Conservation (phyloP, 768 basidiomycete species). For the Coprinopsis marcescibilis region DNA sequence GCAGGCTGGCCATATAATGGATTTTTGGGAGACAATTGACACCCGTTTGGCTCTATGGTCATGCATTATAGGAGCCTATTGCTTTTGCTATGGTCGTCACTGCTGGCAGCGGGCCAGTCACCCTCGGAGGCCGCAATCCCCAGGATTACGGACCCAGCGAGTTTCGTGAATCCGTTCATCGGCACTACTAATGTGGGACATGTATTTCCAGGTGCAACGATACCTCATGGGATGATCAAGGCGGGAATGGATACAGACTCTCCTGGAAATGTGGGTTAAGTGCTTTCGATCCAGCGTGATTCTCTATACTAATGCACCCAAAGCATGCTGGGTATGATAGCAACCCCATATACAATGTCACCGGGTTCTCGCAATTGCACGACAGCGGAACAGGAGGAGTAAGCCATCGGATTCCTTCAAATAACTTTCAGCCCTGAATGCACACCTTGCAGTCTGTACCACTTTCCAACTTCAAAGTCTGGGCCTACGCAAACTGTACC, state of each 20-base stretch:
- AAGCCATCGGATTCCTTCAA: conserved; percentile 11
- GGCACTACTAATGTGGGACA: conserved; percentile 63
- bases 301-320: neutral
- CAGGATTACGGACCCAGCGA: conserved; percentile 32
- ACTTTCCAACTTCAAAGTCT: conserved; percentile 59
- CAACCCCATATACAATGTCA: conserved; percentile 36
- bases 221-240: conserved; percentile 70
- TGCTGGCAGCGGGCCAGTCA: neutral
- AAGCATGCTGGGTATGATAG: conserved; percentile 47
- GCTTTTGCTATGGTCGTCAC: neutral
- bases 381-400: conserved; percentile 61
- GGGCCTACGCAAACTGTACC: conserved; percentile 45
- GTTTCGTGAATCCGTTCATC: conserved; percentile 54
- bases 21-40: no score
- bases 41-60: neutral
- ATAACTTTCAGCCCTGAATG: neutral
- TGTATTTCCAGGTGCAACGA: conserved; percentile 62
- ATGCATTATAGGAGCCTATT: neutral
- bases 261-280: conserved; percentile 43
- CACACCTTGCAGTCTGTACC: conserved; percentile 28
- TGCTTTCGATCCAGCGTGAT: neutral
- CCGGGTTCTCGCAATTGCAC: conserved; percentile 60
- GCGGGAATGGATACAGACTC: conserved; percentile 64
- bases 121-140: conserved; percentile 8
- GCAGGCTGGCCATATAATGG: no score